phyloP scores from a whole-genome alignment of 2,329 filamentous ascomycete species.

The Nannizzia gypsea region DNA sequence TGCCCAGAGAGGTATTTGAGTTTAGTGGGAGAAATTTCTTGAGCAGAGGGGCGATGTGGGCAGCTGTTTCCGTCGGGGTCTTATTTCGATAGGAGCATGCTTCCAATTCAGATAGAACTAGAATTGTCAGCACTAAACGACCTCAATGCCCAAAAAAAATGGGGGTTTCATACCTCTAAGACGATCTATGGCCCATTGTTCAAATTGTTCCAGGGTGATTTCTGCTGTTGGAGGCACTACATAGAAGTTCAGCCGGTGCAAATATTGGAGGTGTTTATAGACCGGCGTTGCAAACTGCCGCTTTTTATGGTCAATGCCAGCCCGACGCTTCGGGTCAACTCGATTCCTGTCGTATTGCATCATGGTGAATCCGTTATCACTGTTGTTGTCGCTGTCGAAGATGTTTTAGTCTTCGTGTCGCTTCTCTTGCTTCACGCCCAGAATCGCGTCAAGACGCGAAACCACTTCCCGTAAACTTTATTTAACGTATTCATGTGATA shows the following conservation, averaged over 20 bases:
- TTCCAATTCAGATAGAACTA: constrained; percentile 50
- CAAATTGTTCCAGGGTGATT: constrained; percentile 92
- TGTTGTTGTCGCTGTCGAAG: background rate
- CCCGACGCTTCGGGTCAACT: constrained; percentile 58
- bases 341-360: constrained; percentile 34
- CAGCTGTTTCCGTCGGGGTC: constrained; percentile 63
- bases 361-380: constrained; percentile 21
- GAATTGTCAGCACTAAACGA: background rate
- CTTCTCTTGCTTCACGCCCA: background rate
- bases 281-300: constrained; percentile 69
- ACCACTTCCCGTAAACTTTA: background rate
- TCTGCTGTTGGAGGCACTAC: constrained; percentile 76
- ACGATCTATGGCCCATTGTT: constrained; percentile 95
- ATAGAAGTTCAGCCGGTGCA: constrained; percentile 87
- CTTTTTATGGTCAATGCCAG: constrained; percentile 66
- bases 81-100: constrained; percentile 92
- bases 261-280: constrained; percentile 69
- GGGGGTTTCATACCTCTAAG: constrained; percentile 52
- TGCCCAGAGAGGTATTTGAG: constrained; percentile 54
- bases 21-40: constrained; percentile 77
- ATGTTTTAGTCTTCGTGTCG: background rate
- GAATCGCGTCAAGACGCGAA: background rate
- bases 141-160: background rate
- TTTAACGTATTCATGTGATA: background rate
- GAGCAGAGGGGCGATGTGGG: constrained; percentile 74